These are phyloP conservation scores for Allantophomopsis cytisporea DNA, from an alignment of 2,329 filamentous ascomycete genomes.

Conservation along the genomic window DNA sequence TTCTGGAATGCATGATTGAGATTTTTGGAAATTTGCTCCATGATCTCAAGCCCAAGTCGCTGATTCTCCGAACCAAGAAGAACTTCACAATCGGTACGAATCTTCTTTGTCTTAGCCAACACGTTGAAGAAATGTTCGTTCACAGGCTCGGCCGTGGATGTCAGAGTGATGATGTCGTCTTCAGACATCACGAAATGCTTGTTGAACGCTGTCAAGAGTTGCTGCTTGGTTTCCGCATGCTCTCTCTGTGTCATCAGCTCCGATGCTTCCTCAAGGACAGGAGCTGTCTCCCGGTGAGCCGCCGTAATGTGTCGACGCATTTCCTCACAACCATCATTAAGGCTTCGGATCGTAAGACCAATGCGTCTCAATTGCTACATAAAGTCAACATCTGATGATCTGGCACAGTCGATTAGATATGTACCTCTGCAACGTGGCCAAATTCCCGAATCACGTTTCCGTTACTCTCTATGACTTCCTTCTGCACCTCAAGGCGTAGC, in stretches of 20 bases:
- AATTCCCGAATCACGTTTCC: constrained; percentile 81
- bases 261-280: constrained; percentile 66
- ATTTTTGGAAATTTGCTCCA: constrained; percentile 79
- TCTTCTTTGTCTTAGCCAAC: constrained; percentile 68
- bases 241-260: constrained; percentile 58
- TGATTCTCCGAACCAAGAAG: constrained; percentile 85
- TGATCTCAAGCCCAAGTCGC: constrained; percentile 73
- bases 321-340: constrained; percentile 68
- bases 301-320: constrained; percentile 67
- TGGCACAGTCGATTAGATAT: constrained; percentile 9
- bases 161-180: constrained; percentile 63
- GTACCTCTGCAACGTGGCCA: constrained; percentile 74
- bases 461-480: constrained; percentile 87
- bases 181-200: constrained; percentile 77
- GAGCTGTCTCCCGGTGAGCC: constrained; percentile 61
- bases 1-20: constrained; percentile 90
- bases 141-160: constrained; percentile 67
- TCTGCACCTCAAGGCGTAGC: constrained; percentile 72
- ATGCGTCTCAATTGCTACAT: constrained; percentile 74
- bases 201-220: constrained; percentile 63
- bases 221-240: constrained; percentile 68
- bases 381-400: constrained; percentile 13
- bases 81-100: constrained; percentile 79
- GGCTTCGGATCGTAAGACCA: constrained; percentile 59
- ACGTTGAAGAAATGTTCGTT: constrained; percentile 74